Base-by-base conservation (phyloP, 1,284 basidiomycete species). In the Singerocomus inundabilis region DNA sequence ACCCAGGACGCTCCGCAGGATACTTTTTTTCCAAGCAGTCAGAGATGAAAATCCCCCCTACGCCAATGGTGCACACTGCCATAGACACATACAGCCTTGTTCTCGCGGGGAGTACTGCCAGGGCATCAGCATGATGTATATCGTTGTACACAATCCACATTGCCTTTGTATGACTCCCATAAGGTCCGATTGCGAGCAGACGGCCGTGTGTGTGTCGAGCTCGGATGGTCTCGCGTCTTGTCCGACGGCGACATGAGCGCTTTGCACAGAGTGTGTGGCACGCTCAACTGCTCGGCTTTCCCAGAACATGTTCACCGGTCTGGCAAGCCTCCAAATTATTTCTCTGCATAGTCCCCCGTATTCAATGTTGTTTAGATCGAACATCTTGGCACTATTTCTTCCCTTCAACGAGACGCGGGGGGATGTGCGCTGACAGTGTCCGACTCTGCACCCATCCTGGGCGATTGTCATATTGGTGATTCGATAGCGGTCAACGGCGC, bases 391-490 rank as follows among this genome's bases (percentile, higher is more conserved):
- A 83, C 77, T 2, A 82, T 95, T 43, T 73, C 77, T 16, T 71
- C 75, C 51, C 81, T 93, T 60, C 70, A 72, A 25, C 72, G 73
- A 25, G 86, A 90, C 61, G 70, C 71, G 9, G 83, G 84, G 21
- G 93, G 93, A 26, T 96, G 90, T 72, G 88, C 86, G 10, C 78
- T 98, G 46, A 88, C 83, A n/a, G 88, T 98, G 64, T 75, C 79
- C 18, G 71, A 92, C 49, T 78, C 86, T 3, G 81, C 77, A 0
- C 75, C 82, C 8, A 90, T 99, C 58, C 77, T 99, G 11, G 80
- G 68, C n/a, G 96, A 99, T 70, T 97, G 93, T 71, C 83, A 88
- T 58, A 79, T 95, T 49, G 96, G 97, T 11, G 97, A 99, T 72
- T 95, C 91, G 42, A 98, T 99, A 56, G 89, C 92, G 41, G 86